Evolutionary conservation across 2,329 filamentous ascomycete genomes (phyloP), one percentile per base, ranked within the genome.

Genomic region (Talaromyces islandicus): DNA sequence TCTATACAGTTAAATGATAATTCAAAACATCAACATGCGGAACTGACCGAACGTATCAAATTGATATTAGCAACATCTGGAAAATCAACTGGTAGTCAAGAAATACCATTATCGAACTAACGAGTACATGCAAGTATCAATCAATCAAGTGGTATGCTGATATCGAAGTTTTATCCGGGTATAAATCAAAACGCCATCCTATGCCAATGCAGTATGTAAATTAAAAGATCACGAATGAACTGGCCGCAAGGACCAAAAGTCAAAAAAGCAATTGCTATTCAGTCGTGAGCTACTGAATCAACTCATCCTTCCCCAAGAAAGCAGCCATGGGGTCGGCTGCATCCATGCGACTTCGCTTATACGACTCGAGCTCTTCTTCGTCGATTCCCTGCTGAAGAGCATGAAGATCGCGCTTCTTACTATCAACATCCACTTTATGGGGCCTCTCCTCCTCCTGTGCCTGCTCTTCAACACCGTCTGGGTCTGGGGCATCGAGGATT

Each of bases 251-350:
- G 14, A 7, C 35, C 14, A n/a, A 5, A 38, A 38, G 14, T 6
- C 35, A 7, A 35, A 25, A 29, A 24, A 54, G n/a, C 9, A 12
- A 7, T 17, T 19, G n/a, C 19, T 24, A 24, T 4, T n/a, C 43
- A 46, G 43, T 24, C 43, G 21, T 24, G 43, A 10, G 7, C 60
- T 61, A 79, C 64, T 77, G 73, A 63, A 85, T 72, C 64, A 89
- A 72, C 67, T 90, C 85, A 70, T 92, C 89, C 71, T 86, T 89
- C 25, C 89, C 89, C 52, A 95, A 73, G 66, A 91, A 85, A 6
- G 85, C 87, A 1, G 91, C 90, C 92, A 96, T 96, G 0, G 92
- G 92, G 77, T 96, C 92, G 64, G 91, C 84, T 0, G 87, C 86
- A 29, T 85, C 86, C 56, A 85, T 84, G 64, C 88, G 82, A 71